Base-by-base conservation (phyloP, 73 alveolate genomes). In the Uronychia binucleata region DNA sequence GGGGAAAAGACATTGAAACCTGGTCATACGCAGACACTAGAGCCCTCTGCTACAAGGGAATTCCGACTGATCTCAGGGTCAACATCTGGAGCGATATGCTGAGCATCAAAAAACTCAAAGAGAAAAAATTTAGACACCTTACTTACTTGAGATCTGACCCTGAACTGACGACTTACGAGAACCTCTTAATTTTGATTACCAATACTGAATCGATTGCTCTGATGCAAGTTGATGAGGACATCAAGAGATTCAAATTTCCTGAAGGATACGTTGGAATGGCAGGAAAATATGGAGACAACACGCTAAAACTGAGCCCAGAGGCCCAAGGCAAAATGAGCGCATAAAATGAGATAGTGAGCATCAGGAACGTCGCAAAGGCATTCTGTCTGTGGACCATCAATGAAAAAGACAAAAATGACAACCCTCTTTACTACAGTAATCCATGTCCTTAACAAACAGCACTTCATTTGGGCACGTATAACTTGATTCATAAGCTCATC, bases 81-180 rank as follows among this genome's bases (percentile, higher is more conserved):
- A 83, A 83, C 31, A 83, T 83, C 28, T 83, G 90, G 90, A 83
- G 57, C 26, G 90, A 83, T 34, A 27, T 83, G 27, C 78, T 83
- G 26, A 74, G 74, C 31, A 75, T 59, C 33, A 81, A 74, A 26
- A 80, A 58, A 27, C 27, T 83, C 26, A 34, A 83, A 34, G 30
- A 26, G 33, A 84, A 83, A 29, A 81, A 83, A 33, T 14, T 14
- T 1, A 34, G 78, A 33, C 32, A 1, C 31, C 33, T 83, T 26
- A 14, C n/a, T 46, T n/a, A n/a, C n/a, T n/a, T n/a, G n/a, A n/a
- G n/a, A n/a, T n/a, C n/a, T n/a, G n/a, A n/a, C n/a, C n/a, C n/a
- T n/a, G 67, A 46, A 11, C n/a, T 46, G n/a, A 11, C 67, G 5
- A 19, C 67, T 5, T 46, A 46, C 19, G 67, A 46, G n/a, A 46